Conservation (phyloP, 1,284 basidiomycete genomes). For the Puccinia coronata region DNA sequence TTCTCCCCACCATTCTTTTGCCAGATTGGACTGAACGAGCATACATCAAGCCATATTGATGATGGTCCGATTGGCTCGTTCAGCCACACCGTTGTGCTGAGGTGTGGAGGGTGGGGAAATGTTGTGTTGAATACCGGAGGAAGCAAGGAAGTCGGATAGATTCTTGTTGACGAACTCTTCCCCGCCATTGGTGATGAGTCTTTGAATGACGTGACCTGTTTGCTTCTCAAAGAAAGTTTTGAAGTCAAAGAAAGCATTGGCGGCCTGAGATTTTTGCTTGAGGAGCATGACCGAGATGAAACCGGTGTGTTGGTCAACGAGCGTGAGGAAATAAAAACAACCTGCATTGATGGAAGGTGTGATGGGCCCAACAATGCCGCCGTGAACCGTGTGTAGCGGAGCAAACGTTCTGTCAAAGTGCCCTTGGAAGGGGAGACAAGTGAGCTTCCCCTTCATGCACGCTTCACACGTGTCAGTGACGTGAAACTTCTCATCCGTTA, state of each 20-base stretch:
- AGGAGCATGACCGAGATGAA: not conserved
- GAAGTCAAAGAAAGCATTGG: not conserved
- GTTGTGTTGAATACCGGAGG: not conserved
- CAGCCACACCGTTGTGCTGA: conserved; percentile 1
- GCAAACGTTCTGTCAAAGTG: not conserved
- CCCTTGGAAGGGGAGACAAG: not conserved
- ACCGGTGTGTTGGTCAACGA: not conserved
- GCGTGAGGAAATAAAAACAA: not conserved
- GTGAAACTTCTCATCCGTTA: not conserved
- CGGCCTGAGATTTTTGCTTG: not conserved
- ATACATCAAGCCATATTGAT: not conserved
- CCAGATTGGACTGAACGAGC: not conserved
- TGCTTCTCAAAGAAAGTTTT: not conserved
- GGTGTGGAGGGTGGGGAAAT: conserved; percentile 6
- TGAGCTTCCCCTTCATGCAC: not conserved
- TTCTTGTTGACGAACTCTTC: not conserved
- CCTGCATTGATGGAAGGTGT: not conserved
- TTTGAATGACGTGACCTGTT: not conserved
- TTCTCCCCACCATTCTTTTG: not conserved
- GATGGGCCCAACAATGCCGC: not conserved
- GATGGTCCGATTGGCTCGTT: conserved; percentile 1
- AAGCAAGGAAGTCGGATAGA: not conserved
- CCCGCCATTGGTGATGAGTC: not conserved
- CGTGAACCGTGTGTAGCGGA: not conserved
- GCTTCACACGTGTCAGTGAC: not conserved